Base-by-base conservation (phyloP, 352 stramenopile genomes). In the Globisporangium lucens region DNA sequence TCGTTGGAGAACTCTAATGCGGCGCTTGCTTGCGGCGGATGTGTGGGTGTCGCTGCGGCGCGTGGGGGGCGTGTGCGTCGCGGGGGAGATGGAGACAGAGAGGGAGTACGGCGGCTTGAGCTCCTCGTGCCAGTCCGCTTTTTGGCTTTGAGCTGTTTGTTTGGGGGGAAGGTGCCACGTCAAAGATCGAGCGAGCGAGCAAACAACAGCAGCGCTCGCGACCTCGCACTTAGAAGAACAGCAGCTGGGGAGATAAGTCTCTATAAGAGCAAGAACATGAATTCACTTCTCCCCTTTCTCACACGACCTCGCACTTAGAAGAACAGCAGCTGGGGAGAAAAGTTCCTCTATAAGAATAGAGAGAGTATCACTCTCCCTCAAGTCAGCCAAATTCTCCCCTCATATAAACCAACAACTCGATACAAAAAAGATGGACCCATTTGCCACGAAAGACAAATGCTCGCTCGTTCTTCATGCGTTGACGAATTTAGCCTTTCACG, bases 111-210 rank as follows among this genome's bases (percentile, higher is more conserved):
- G 17, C 41, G 0, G n/a, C 29, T 22, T 6, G 43, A 51, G 13
- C 17, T 63, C 35, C 12, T 64, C n/a, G 20, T 52, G 52, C 38
- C 38, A 22, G 17, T 49, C 41, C 17, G 43, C 15, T 64, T 49
- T 41, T 41, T 12, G 10, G 41, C 24, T 56, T 64, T 64, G 41
- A 43, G 41, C 27, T 64, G 57, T 29, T 24, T 24, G 24, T 24
- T 24, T 36, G 24, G 59, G 59, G 59, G 59, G 33, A 65, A 43
- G 27, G 38, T 57, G 59, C 59, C 59, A 65, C 59, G 59, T 65
- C 59, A 65, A 65, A 65, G 59, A 64, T 64, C 59, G 59, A 64
- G 59, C 41, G 58, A 64, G 58, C 41, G 27, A 51, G 46, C 57
- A 63, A 63, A 38, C 52, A 58, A 60, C 29, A 43, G 27, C 2